Percentiles rank a stretch among this genome's conserved stretches.
These are phyloP conservation scores for Moricandia moricandioides DNA, from an alignment of 345 rosid species.

Conservation along the genomic window DNA sequence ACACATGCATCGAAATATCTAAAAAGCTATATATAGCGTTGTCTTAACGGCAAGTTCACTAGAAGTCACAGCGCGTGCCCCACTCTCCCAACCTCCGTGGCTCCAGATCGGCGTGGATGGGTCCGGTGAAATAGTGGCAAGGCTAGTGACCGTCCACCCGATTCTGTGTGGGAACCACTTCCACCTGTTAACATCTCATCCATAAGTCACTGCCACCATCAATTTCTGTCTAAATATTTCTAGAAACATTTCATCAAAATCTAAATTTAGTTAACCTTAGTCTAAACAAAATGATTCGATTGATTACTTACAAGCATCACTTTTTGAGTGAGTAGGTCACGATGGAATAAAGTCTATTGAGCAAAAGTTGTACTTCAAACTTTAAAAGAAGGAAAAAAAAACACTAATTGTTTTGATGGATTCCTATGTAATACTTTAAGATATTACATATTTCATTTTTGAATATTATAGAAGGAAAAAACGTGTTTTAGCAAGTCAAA, in stretches of 20 bases:
- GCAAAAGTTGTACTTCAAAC: not conserved
- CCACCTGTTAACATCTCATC: slow-evolving; percentile 14
- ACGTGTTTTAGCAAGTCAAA: not conserved
- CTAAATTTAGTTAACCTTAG: not conserved
- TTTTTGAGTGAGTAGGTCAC: not conserved
- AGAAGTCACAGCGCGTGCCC: slow-evolving; percentile 24
- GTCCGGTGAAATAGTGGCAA: slow-evolving; percentile 18
- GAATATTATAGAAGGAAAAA: not conserved
- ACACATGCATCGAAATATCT: slow-evolving; percentile 15
- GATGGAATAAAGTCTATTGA: not conserved
- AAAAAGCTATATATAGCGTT: slow-evolving; percentile 14
- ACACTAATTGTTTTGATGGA: not conserved
- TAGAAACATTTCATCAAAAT: not conserved
- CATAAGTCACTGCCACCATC: not conserved
- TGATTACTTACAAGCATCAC: not conserved
- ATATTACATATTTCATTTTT: not conserved
- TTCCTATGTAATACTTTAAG: not conserved
- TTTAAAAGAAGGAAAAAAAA: not conserved
- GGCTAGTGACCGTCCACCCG: slow-evolving; percentile 28
- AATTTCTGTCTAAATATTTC: slow-evolving; percentile 1
- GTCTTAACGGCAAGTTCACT: slow-evolving; percentile 36
- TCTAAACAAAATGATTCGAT: slow-evolving; percentile 4
- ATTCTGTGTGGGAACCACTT: slow-evolving; percentile 18
- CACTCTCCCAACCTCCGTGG: slow-evolving; percentile 23
- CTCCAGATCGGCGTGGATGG: slow-evolving; percentile 15